Evolutionary conservation across 495 filamentous ascomycete species (phyloP), one percentile per base, ranked within the genome.

Genomic region (Tuber umbilicatum): DNA sequence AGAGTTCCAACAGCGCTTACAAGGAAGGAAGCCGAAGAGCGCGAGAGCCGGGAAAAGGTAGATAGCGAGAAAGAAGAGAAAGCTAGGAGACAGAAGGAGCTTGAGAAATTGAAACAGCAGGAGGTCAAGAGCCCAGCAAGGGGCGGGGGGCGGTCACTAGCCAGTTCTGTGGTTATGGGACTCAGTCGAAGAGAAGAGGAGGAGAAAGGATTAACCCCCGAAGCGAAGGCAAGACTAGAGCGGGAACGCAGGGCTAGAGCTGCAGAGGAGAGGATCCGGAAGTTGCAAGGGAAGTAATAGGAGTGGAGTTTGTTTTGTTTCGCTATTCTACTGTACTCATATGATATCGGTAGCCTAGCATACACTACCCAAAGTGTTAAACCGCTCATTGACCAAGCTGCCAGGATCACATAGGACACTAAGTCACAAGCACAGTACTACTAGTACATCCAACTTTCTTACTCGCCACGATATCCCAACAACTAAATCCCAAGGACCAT

Each of bases 1-100:
- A 86, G 86, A 31, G 89, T 98, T 0, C 93, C 94, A 1, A 80
- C 89, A 0, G 85, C 90, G 0, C 82, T 99, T 12, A 89, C 88
- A 6, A 89, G 87, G 76, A 83, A 85, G 6, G 92, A 97, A 69
- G 90, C 88, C 0, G 91, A 92, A 7, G 84, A 85, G 77, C 86
- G 94, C 3, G 86, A 87, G 40, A 84, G 84, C 80, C 85, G 84
- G 70, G 94, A 93, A 80, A 90, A 89, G 77, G 83, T 84, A 42
- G 84, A 85, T 31, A 87, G 84, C 5, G 86, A 86, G 39, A 87
- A 86, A 73, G 86, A 83, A 72, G 86, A 91, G 75, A 86, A 87
- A 68, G 89, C 83, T 77, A 80, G 80, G 74, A 84, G 84, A 76
- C 83, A 84, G 80, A 84, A 80, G 83, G 91, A 90, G 75, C 85